These are phyloP conservation scores for Penicillium nordicum DNA, from an alignment of 2,329 filamentous ascomycete species.

Conservation along the genomic window DNA sequence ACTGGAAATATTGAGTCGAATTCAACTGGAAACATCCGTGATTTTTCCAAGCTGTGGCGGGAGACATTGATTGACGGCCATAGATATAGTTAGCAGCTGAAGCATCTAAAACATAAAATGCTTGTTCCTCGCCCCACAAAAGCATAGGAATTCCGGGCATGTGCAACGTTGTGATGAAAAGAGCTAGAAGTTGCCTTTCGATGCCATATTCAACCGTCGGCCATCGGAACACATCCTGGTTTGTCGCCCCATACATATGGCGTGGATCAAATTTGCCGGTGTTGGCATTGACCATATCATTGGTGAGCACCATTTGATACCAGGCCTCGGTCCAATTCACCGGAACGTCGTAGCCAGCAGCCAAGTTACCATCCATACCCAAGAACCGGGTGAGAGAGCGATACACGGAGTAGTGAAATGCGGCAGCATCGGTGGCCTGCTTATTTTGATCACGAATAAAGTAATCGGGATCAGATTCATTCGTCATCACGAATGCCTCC, in stretches of 20 bases:
- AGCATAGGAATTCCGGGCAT: conserved; percentile 60
- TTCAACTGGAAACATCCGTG: conserved; percentile 62
- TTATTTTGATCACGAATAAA: conserved; percentile 54
- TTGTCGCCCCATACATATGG: conserved; percentile 62
- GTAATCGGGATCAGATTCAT: conserved; percentile 41
- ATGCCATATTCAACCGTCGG: conserved; percentile 57
- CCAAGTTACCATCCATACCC: conserved; percentile 57
- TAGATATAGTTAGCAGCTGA: conserved; percentile 64
- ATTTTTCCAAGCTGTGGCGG: conserved; percentile 60
- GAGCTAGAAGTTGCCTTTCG: conserved; percentile 55
- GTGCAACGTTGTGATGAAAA: conserved; percentile 58
- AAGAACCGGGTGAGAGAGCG: conserved; percentile 60
- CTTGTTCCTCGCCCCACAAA: conserved; percentile 65
- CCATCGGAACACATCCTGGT: conserved; percentile 66
- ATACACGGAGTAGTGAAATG: conserved; percentile 64
- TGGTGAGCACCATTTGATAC: conserved; percentile 56
- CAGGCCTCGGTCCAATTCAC: conserved; percentile 56
- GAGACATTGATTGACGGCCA: conserved; percentile 61
- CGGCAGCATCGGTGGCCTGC: conserved; percentile 56
- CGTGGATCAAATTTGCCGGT: conserved; percentile 61
- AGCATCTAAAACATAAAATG: conserved; percentile 61
- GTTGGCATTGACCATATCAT: conserved; percentile 59
- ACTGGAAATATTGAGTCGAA: conserved; percentile 56
- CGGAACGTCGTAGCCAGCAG: conserved; percentile 53
- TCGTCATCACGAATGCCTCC: conserved; percentile 49